Base-by-base conservation (phyloP, 2,329 filamentous ascomycete species). In the Aspergillus intermedius region DNA sequence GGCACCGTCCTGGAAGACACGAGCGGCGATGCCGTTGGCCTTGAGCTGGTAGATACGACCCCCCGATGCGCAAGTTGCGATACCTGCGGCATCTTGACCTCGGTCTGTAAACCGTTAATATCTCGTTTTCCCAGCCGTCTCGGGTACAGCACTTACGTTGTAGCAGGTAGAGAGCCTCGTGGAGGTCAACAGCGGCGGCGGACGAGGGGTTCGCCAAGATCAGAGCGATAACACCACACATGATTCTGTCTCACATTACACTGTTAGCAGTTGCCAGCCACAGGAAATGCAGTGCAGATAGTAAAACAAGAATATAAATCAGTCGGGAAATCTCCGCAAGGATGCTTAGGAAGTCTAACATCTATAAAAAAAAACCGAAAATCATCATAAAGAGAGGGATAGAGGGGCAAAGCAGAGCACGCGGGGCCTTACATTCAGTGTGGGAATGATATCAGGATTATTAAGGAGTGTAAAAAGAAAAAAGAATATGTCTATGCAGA, bases 11-110 rank as follows among this genome's bases (percentile, higher is more conserved):
- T 84, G 77, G 70, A 95, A 95, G 58, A 95, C 89, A 65, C 84
- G 87, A 56, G 84, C 81, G 37, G 87, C 90, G 79, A 95, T 86
- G 48, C 90, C 91, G 64, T 90, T 89, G 56, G 89, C 89, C 73
- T 96, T 96, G 75, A 87, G 86, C 66, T 94, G 88, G 66, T 86
- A 91, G 57, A 95, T 85, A 40, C 88, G 80, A 53, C 91, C 90
- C 32, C 87, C 87, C 12, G 74, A 78, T 58, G 79, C 84, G 77
- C 77, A 89, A 60, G 75, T 87, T 44, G 89, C 82, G 58, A 95
- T 91, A 54, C 90, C 90, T 48, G 84, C 87, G 44, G 90, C 90
- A 83, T 95, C 90, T 68, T 94, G 89, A 46, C 88, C 88, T 62
- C 87, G 80, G 66, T 90, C 65, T 68, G 47, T 47, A 28, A 49